Evolutionary conservation across 129 eudicot species (phyloP), one percentile per base, ranked within the genome.

Genomic region (Scalesia atractyloides): DNA sequence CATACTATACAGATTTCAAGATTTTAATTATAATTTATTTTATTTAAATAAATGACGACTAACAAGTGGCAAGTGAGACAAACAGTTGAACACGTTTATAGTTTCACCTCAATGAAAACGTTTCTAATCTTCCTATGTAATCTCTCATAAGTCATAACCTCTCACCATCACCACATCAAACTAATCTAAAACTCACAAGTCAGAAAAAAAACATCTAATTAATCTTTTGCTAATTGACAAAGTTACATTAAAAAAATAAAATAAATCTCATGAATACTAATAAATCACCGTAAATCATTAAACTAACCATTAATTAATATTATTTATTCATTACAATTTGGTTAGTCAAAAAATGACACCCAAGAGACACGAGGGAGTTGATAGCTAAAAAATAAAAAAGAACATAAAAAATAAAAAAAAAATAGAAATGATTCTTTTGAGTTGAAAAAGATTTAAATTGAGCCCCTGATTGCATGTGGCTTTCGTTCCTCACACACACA

Each of bases 351-450:
- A 68, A 36, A 19, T 60, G 76, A 60, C 76, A 77, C 69, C 81
- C 76, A 70, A 49, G 72, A 69, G 43, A 77, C 76, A 69, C 71
- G 81, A 77, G 81, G 71, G 70, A n/a, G 69, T 69, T 51, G 56
- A 60, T 69, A 24, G 41, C 39, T 48, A 73, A 26, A 59, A 62
- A n/a, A 1, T 18, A 54, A 16, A 37, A 2, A n/a, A 57, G 41
- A 51, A 17, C 0, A 4, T 26, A 22, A 61, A 30, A 49, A 63
- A 48, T 16, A 10, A 1, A 7, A 0, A 14, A 14, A 69, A 64
- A 64, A 63, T 64, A 52, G 41, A 78, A 72, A 78, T 78, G 82
- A 72, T 71, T 78, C 73, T 54, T 78, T 71, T 78, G 82, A 78
- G 68, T 64, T 64, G 44, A 64, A 62, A 78, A 78, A 78, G 41